Percentiles rank a stretch among this genome's conserved stretches.
These are phyloP conservation scores for Solanum appendiculatum DNA, from an alignment of 257 asterid genomes.

Conservation along the genomic window DNA sequence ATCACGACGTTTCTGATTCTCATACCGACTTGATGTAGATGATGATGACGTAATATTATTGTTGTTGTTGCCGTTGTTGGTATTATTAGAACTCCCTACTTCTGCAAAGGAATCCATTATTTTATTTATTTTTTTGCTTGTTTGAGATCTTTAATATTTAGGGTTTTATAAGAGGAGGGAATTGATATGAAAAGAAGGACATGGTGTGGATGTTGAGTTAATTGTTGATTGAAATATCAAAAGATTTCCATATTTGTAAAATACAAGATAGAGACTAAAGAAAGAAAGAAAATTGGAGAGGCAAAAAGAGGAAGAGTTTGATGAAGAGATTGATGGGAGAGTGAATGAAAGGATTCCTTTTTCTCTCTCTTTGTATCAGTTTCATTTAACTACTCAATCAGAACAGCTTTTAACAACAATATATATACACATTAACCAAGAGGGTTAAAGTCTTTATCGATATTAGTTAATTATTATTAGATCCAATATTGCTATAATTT, in stretches of 20 bases:
- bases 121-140: too few relatives aligned
- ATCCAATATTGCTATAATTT: accelerated
- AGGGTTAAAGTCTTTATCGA: too few relatives aligned
- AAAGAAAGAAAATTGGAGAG: background rate
- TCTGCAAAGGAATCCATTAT: conserved; percentile 6
- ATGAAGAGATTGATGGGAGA: conserved; percentile 40
- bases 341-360: conserved; percentile 5
- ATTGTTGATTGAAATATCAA: conserved; percentile 36
- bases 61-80: background rate
- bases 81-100: background rate
- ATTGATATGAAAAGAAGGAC: background rate
- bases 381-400: background rate
- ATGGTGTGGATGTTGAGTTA: background rate
- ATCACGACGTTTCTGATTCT: conserved; percentile 89
- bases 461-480: too few relatives aligned
- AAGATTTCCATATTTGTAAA: conserved; percentile 44
- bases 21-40: conserved; percentile 62
- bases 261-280: conserved; percentile 9
- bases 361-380: background rate
- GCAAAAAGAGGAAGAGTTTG: background rate
- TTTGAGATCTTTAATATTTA: background rate
- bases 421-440: accelerated
- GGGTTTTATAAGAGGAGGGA: background rate
- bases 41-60: conserved; percentile 7
- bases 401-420: too few relatives aligned